phyloP scores from a whole-genome alignment of 1,284 basidiomycete species.

The Puccinia brachypodii region DNA sequence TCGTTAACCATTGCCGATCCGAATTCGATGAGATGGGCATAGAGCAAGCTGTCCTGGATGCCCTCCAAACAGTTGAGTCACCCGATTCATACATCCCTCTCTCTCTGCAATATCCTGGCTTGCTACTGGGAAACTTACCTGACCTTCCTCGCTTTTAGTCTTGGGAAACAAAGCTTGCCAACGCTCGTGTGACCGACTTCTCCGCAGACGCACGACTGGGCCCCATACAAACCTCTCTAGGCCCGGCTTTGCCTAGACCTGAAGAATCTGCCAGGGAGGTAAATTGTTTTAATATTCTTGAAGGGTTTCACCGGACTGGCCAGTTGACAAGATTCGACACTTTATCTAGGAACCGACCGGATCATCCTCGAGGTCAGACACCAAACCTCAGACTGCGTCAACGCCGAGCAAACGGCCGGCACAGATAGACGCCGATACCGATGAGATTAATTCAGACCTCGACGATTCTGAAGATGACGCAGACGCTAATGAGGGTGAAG shows the following conservation, averaged over 20 bases:
- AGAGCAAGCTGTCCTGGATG: slow-evolving; percentile 81
- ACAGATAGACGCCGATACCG: slow-evolving; percentile 62
- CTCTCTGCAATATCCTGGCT: not conserved
- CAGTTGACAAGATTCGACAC: too few relatives aligned
- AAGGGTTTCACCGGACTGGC: too few relatives aligned
- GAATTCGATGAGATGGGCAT: slow-evolving; percentile 98
- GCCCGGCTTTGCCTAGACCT: slow-evolving; percentile 39
- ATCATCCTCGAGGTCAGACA: slow-evolving; percentile 35
- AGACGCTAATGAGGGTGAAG: slow-evolving; percentile 72
- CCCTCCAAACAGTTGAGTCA: slow-evolving; percentile 75
- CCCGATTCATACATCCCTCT: not conserved
- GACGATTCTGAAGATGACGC: slow-evolving; percentile 73
- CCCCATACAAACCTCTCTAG: slow-evolving; percentile 38
- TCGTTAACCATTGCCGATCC: slow-evolving; percentile 78
- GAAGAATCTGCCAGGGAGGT: slow-evolving; percentile 26
- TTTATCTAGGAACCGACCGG: not conserved
- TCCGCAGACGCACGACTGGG: slow-evolving; percentile 35
- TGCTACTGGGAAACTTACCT: not conserved
- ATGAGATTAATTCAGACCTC: slow-evolving; percentile 92
- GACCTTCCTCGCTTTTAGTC: slow-evolving; percentile 12
- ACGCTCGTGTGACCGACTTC: slow-evolving; percentile 44
- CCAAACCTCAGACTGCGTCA: slow-evolving; percentile 11
- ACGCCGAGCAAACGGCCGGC: slow-evolving; percentile 37
- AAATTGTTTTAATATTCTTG: not conserved
- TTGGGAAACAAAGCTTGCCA: slow-evolving; percentile 46